A percentile compares a stretch with the other conserved stretches of the same genome.
These are phyloP conservation scores for Sutorius eximius DNA, from an alignment of 1,284 basidiomycete genomes.

Conservation along the genomic window DNA sequence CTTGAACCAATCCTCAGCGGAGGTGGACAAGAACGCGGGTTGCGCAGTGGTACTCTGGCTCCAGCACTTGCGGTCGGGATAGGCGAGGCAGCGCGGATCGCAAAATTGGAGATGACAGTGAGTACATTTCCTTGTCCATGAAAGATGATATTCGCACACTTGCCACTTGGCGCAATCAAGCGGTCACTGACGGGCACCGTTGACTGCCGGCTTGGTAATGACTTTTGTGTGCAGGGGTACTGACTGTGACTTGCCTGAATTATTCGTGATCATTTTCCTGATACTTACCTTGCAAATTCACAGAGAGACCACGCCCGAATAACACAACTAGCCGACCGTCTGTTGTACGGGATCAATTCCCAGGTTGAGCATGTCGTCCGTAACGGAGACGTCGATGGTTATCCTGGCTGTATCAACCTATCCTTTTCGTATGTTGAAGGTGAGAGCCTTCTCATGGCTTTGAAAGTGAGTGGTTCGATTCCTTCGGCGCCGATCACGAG, in stretches of 20 bases:
- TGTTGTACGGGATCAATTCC: slow-evolving; percentile 80
- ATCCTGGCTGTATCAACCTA: slow-evolving; percentile 92
- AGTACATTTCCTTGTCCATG: slow-evolving; percentile 42
- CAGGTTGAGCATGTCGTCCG: slow-evolving; percentile 89
- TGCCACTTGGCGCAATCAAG: slow-evolving; percentile 35
- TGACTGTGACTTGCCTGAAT: slow-evolving; percentile 46
- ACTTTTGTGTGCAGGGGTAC: slow-evolving; percentile 86
- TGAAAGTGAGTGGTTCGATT: slow-evolving; percentile 73
- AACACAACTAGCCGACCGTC: slow-evolving; percentile 74
- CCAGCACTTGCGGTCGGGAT: slow-evolving; percentile 91
- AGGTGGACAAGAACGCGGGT: slow-evolving; percentile 96
- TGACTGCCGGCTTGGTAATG: slow-evolving; percentile 57
- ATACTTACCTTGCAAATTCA: slow-evolving; percentile 14
- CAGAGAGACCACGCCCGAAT: slow-evolving; percentile 86
- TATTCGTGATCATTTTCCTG: slow-evolving; percentile 4
- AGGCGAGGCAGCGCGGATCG: slow-evolving; percentile 93
- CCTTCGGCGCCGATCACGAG: neutral
- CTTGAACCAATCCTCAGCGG: slow-evolving; percentile 95
- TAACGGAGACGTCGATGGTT: slow-evolving; percentile 89
- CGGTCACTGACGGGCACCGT: slow-evolving; percentile 28
- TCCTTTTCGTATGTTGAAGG: slow-evolving; percentile 98
- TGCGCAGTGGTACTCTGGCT: slow-evolving; percentile 92
- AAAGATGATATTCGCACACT: slow-evolving; percentile 57
- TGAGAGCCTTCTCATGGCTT: slow-evolving; percentile 95
- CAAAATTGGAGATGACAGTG: slow-evolving; percentile 89